Evolutionary conservation across 2,329 filamentous ascomycete genomes (phyloP), one percentile per base, ranked within the genome.

Genomic region (Hypoxylon sp.): DNA sequence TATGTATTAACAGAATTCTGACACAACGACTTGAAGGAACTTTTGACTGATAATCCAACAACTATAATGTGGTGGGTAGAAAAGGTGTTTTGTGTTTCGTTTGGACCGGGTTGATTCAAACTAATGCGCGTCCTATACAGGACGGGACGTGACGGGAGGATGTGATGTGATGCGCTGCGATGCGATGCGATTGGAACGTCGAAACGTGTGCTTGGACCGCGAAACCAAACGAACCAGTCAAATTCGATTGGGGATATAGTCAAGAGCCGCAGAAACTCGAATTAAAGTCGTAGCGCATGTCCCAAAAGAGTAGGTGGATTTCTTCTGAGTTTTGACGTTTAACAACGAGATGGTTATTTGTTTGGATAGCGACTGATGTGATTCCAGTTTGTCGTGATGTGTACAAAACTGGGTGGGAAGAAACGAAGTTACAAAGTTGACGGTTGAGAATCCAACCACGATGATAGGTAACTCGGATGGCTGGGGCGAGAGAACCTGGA

Each of bases 191-290:
- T 46, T 70, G 57, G 66, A 60, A 63, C 58, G 63, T 65, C 63
- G 57, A 70, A 71, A 69, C 69, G 44, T 67, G 69, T 69, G 69
- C 69, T 71, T 62, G 66, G 66, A 71, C 65, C 62, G 61, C 59
- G 58, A 67, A 63, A 62, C 59, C 48, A 69, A 59, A 44, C 58
- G 58, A 57, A 61, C 44, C 31, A 44, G 19, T 29, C 57, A 42
- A 47, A 47, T 11, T 13, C 17, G 37, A 46, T 14, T 63, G 13
- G 42, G 50, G 26, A 48, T 62, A 19, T 26, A 50, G 58, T 35
- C 13, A 53, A 48, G 48, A 67, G 51, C 22, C 46, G 14, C 29
- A 50, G 50, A 59, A 42, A 46, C 44, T 22, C 24, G 39, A 61
- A 61, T 47, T 47, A 53, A 61, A 50, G 24, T 61, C 52, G 63